Evolutionary conservation across 345 rosid species (phyloP), one percentile per base, ranked within the genome.

Genomic region (Reutealis trisperma): DNA sequence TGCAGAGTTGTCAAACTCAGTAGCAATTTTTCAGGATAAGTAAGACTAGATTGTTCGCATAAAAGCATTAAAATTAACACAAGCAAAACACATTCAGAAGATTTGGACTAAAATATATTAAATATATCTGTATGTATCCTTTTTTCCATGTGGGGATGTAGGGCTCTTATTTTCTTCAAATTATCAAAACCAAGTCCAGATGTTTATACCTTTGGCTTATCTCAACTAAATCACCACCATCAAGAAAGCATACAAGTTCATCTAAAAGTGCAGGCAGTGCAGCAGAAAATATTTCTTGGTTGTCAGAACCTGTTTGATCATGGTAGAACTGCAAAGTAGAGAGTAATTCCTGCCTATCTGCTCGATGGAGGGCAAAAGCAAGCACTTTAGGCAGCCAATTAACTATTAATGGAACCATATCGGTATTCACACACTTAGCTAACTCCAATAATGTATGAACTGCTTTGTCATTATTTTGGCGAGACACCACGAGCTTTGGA

Each of bases 351-450:
- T 76, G 87, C 77, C 87, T 90, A 75, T 93, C 90, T 77, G 86
- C 72, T 80, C 79, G 91, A 85, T 89, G 90, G 65, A 93, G 96
- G 79, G 97, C 94, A 90, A 88, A 92, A 27, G 98, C 93, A 79
- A 93, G 99, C 37, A 95, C 98, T 84, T 91, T 92, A 9, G 99
- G 99, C 21, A 93, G 84, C 97, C 93, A 95, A 82, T 90, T 84
- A 75, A 95, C 94, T 58, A 93, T 84, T 70, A 95, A 86, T 58
- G 93, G 91, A 74, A 87, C 89, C 88, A 88, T 77, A 47, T 90
- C 94, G 73, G 84, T 88, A 80, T 90, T 85, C 78, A 90, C 84
- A 78, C 88, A 90, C 87, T 87, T 90, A 68, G 96, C 92, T 79
- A 95, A 79, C 84, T 92, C 93, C 27, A 79, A 70, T 75, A 95